Evolutionary conservation across 768 basidiomycete genomes (phyloP), one percentile per base, ranked within the genome.

Genomic region (Pleurotus platypus): DNA sequence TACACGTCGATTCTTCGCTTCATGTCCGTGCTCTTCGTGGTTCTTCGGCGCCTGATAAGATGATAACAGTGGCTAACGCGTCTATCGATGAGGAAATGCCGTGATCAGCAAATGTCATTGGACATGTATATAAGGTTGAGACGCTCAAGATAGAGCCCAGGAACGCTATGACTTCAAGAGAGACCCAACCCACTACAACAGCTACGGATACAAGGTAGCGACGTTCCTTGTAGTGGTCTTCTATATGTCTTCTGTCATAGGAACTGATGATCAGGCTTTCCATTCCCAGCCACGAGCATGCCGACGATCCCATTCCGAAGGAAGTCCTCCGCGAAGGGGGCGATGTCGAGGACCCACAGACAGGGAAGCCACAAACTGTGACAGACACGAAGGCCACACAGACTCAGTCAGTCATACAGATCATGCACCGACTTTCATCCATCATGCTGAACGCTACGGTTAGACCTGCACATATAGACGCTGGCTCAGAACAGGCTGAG

Each of bases 131-230:
- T 27, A n/a, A 50, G n/a, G 22, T 16, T 50, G 49, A 15, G 30
- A n/a, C 20, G 15, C 27, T 16, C 20, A 24, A 15, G 13, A 24
- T 30, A 15, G 15, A 20, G 49, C n/a, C 9, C 49, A 35, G 49
- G 49, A 50, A 50, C 20, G 8, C 30, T 11, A 54, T 54, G 51
- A 6, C 37, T 54, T 54, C 51, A 40, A 15, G n/a, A 18, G 35
- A 37, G 35, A 26, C 51, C 51, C 39, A 54, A n/a, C n/a, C 5
- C 51, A 54, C 24, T 54, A 11, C 51, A 20, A 40, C 51, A 30
- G 27, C 22, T n/a, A 18, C 18, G 5, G 51, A 40, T 40, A 39
- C 39, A n/a, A 54, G 51, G 51, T 54, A 54, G 16, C 47, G 11
- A 38, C 22, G 20, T 40, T 42, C 51, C 51, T 40, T 8, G 22